Evolutionary conservation across 2,329 filamentous ascomycete genomes (phyloP), one percentile per base, ranked within the genome.

Genomic region (Fusarium sp.): DNA sequence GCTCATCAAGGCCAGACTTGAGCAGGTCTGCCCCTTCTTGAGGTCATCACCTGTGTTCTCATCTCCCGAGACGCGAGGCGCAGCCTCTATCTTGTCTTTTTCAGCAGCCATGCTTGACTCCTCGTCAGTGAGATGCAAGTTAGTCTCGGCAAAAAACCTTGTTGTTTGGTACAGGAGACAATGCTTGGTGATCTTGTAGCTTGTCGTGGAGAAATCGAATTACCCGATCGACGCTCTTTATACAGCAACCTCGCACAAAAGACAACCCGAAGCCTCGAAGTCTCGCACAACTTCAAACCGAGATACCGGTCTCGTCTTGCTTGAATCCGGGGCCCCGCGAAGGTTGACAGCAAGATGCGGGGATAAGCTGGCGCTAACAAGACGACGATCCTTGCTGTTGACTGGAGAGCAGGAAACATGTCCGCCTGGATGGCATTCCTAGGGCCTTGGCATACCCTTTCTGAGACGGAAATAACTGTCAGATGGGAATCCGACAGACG

Each of bases 1-100:
- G 56, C 8, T 66, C 43, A 14, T 66, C 64, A 10, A 52, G 64
- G 2, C 34, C 41, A 23, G 64, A 66, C 18, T 66, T 66, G 25
- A 66, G 43, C 1, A 66, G 56, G 57, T 27, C 7, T 50, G 45
- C 2, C 41, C 43, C 11, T 61, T 61, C n/a, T 50, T 48, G 6
- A 61, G 23, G 25, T 52, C 56, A 30, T 54, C 43, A 6, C 35
- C 64, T 3, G n/a, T 30, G 43, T 62, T 25, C 43, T 66, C 64
- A 3, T 61, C 64, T 2, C 56, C 43, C 8, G 59, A 52, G 5
- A 37, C 43, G 1, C 43, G 59, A 52, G 59, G 43, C 10, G 59
- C 59, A 1, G 43, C 16, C 20, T 62, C 59, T 34, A 62, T 52
- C 27, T 62, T 62, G 30, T 50, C 43, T 8, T 48, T 48, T 5